A percentile compares a stretch with the other conserved stretches of the same genome.
These are phyloP conservation scores for Pleomassaria siparia DNA, from an alignment of 2,329 filamentous ascomycete species.

Conservation along the genomic window DNA sequence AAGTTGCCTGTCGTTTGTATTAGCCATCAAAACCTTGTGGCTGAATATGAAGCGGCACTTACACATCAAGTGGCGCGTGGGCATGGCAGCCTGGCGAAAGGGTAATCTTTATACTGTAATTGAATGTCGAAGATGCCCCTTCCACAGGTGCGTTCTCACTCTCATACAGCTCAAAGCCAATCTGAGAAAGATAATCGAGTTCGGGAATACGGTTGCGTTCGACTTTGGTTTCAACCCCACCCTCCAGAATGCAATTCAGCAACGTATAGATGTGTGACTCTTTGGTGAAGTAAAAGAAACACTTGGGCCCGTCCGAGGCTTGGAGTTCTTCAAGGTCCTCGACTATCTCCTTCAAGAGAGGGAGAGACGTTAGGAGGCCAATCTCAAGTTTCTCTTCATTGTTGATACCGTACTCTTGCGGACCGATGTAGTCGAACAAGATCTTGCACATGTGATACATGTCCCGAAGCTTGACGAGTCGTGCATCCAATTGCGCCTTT, in stretches of 20 bases:
- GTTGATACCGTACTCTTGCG: constrained; percentile 96
- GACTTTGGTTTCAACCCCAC: constrained; percentile 96
- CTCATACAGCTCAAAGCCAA: constrained; percentile 97
- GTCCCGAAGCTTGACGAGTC: constrained; percentile 86
- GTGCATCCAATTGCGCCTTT: constrained; percentile 78
- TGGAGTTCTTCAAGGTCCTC: constrained; percentile 97
- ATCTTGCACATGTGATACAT: constrained; percentile 93
- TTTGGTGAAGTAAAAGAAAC: constrained; percentile 99
- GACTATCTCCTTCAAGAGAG: constrained; percentile 93
- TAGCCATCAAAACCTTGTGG: neutral
- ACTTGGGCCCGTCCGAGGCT: constrained; percentile 89
- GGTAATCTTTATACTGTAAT: constrained; percentile 94
- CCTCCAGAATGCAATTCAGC: constrained; percentile 95
- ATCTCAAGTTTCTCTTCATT: constrained; percentile 98
- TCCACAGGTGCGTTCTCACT: constrained; percentile 69
- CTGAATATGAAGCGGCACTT: constrained; percentile 17
- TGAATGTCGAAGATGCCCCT: constrained; percentile 71
- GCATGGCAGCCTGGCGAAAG: constrained; percentile 96
- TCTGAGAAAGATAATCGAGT: constrained; percentile 95
- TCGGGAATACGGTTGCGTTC: constrained; percentile 93
- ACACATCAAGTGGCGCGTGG: constrained; percentile 90
- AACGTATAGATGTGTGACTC: constrained; percentile 98
- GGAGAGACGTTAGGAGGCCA: constrained; percentile 88
- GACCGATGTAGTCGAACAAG: constrained; percentile 96
- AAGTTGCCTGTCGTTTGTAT: constrained; percentile 59